These are phyloP conservation scores for Blastobotrys indianensis DNA, from an alignment of 1,139 yeast species.

Conservation along the genomic window DNA sequence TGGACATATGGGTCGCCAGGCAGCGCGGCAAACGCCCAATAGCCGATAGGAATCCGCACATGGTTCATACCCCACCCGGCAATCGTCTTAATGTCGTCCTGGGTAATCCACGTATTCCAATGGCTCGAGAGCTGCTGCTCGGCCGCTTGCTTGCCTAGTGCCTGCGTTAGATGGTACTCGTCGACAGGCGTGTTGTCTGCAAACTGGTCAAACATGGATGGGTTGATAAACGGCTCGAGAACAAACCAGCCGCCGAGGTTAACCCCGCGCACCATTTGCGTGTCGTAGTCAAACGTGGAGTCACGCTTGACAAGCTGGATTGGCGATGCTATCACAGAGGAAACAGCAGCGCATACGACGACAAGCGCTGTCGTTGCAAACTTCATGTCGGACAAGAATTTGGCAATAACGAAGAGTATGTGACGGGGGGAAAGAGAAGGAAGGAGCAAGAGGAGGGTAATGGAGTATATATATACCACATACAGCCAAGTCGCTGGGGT, in stretches of 20 bases:
- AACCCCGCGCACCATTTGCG: conserved; percentile 62
- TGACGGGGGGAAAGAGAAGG: too few species aligned
- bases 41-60: conserved; percentile 89
- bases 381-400: too few species aligned
- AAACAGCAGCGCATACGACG: not conserved
- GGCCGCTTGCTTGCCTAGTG: conserved; percentile 60
- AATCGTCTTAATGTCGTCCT: conserved; percentile 62
- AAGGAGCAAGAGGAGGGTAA: too few species aligned
- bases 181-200: conserved; percentile 56
- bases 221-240: conserved; percentile 76
- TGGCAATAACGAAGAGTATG: too few species aligned
- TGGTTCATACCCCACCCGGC: conserved; percentile 66
- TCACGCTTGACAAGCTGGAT: conserved; percentile 2
- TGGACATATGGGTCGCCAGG: conserved; percentile 78
- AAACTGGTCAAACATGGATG: conserved; percentile 62
- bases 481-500: too few species aligned
- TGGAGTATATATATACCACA: not conserved
- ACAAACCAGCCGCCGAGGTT: conserved; percentile 93
- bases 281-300: conserved; percentile 41
- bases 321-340: conserved; percentile 6
- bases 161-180: conserved; percentile 66
- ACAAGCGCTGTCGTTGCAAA: too few species aligned
- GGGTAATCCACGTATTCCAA: conserved; percentile 77
- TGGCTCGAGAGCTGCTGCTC: conserved; percentile 50
- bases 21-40: conserved; percentile 79